Evolutionary conservation across 208 protist genomes (phyloP), one percentile per base, ranked within the genome.

Genomic region (Trypanosoma brucei): DNA sequence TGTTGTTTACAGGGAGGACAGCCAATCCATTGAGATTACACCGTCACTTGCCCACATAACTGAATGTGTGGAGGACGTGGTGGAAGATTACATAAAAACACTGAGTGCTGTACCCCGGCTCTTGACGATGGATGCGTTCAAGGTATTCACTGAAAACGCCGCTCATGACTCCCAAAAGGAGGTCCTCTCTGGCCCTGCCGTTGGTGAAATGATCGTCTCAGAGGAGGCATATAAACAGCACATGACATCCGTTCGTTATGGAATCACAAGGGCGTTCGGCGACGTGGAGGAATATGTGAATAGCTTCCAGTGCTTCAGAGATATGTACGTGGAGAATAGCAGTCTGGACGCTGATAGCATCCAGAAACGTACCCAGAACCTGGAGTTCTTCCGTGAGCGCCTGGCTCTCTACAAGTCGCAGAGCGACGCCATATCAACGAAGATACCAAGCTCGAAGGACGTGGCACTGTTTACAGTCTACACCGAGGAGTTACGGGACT

Each of bases 31-130:
- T 55, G 78, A 84, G 57, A 73, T 96, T 38, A 62, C 78, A 60
- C 92, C 93, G 2, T 81, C 79, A 0, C 76, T 83, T 36, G 48
- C 71, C 39, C 76, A 88, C 49, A 80, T 97, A 30, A 64, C 77
- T 30, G 84, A 94, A 61, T 75, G 71, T 49, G 70, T 95, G n/a
- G 89, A 96, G 65, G 86, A 95, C 62, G 76, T 95, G 39, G 72
- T 97, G 5, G 64, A 83, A 38, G 91, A 93, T 73, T 97, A 95
- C 72, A 82, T 98, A 49, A 87, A 91, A 63, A 86, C 92, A 14
- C 83, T 95, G 38, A 84, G 79, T 49, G 74, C 79, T 33, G 79
- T 97, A 11, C 91, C 87, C 55, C 85, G 87, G 11, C 68, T 97
- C 7, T 76, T 92, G 9, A 75, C 72, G 35, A 93, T 95, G 72